Evolutionary conservation across 805 yeast genomes (phyloP).

Genomic region (Ogataea angusta): DNA sequence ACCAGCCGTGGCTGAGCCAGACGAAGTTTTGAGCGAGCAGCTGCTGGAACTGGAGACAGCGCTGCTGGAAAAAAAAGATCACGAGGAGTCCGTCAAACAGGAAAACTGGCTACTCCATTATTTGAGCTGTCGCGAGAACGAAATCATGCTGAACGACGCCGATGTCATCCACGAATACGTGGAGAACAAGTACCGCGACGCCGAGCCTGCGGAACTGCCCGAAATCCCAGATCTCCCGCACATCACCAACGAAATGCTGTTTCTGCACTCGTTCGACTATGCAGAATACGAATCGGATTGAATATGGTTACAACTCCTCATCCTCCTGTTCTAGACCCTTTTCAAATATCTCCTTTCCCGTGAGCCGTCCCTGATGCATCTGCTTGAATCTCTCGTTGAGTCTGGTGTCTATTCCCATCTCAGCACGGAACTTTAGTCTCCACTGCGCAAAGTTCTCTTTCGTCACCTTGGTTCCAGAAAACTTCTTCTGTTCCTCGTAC

Average conservation of each 20-base stretch:
- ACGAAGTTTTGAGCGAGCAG: slow-evolving; percentile 13
- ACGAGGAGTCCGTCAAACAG: slow-evolving; percentile 23
- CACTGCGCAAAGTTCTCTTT: slow-evolving; percentile 67
- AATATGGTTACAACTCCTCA: slow-evolving; percentile 35
- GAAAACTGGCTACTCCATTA: slow-evolving; percentile 26
- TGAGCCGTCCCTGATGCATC: slow-evolving; percentile 73
- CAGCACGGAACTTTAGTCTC: slow-evolving; percentile 70
- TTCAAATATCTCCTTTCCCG: slow-evolving; percentile 89
- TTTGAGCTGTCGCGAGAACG: slow-evolving; percentile 19
- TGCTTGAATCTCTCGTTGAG: slow-evolving; percentile 46
- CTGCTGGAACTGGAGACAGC: slow-evolving; percentile 23
- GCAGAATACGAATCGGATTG: slow-evolving; percentile 2
- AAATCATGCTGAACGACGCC: slow-evolving; percentile 19
- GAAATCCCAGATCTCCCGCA: slow-evolving; percentile 15
- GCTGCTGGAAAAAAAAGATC: slow-evolving; percentile 24
- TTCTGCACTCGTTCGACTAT: slow-evolving; percentile 17
- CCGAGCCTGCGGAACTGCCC: background rate
- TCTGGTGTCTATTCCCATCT: slow-evolving; percentile 64
- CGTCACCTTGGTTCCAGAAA: slow-evolving; percentile 88
- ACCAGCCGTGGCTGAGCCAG: background rate
- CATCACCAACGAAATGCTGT: slow-evolving; percentile 24
- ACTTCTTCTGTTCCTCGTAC: slow-evolving; percentile 82
- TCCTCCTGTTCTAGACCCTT: slow-evolving; percentile 76
- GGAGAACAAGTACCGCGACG: slow-evolving; percentile 1
- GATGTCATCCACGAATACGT: slow-evolving; percentile 14